Base-by-base conservation (phyloP, 2,329 filamentous ascomycete genomes). In the Gnomoniopsis sp. region DNA sequence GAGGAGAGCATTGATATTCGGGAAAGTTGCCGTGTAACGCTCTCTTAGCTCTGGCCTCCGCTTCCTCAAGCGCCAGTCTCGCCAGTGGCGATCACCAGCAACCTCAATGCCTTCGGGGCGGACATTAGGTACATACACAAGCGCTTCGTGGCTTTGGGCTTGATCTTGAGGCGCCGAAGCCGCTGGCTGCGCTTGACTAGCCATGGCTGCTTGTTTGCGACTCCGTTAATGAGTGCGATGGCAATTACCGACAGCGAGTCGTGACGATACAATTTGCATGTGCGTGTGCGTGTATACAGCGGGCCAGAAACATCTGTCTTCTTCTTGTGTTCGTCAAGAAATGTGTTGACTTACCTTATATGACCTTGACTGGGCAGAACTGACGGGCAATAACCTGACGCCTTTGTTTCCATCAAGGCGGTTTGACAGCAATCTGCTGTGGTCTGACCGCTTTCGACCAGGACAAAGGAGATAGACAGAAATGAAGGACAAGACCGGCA, bases 401-500 rank as follows among this genome's bases (percentile, higher is more conserved):
- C 44, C 60, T 62, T 62, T 62, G 57, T 62, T 49, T 17, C 23
- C 21, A 23, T 51, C 34, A 46, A 55, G 46, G 22, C 53, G 10
- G 34, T 21, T 49, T 22, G n/a, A 26, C 50, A 36, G 38, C 30
- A 17, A 19, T 22, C 7, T 21, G 26, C 26, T 22, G 43, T 36
- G 23, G 33, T 22, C 19, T 41, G 57, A 47, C 60, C 60, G 57
- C 51, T 57, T 62, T 56, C 60, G 60, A 55, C 50, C 53, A 54
- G 46, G 21, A 62, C 57, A 62, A 62, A 62, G 60, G 21, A 47
- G 22, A 49, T 26, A 23, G 7, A 15, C 38, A 21, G n/a, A 11
- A 26, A 19, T 23, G 36, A 30, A 23, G 23, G 53, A 59, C 49
- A 48, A 48, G 50, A 57, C 57, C 60, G 53, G 57, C 43, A 23